phyloP scores from a whole-genome alignment of 177 flowering plant genomes.

The Vitis hybrid region DNA sequence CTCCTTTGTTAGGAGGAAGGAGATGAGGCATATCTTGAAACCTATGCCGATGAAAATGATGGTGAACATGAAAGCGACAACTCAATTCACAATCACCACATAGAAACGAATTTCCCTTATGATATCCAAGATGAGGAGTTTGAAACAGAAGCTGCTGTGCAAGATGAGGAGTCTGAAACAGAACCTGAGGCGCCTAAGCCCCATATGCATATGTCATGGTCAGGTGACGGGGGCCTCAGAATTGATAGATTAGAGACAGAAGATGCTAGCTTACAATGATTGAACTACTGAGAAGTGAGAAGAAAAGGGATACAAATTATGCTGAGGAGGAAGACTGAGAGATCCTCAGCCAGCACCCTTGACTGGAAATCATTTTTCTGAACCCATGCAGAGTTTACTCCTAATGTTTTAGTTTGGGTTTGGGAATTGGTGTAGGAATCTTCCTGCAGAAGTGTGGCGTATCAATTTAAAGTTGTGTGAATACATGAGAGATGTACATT shows the following conservation, averaged over 20 bases:
- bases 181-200: background rate
- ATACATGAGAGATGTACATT: too few relatives aligned
- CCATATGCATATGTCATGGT: background rate
- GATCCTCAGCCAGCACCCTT: too few relatives aligned
- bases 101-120: conserved; percentile 24
- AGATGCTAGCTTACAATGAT: background rate
- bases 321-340: too few relatives aligned
- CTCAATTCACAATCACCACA: conserved; percentile 10
- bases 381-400: too few relatives aligned
- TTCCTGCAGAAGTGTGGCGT: too few relatives aligned
- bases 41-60: conserved; percentile 31
- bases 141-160: conserved; percentile 12
- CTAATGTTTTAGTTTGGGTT: too few relatives aligned
- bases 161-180: conserved; percentile 11
- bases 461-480: too few relatives aligned
- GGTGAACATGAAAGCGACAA: conserved; percentile 28
- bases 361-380: too few relatives aligned
- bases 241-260: conserved; percentile 1
- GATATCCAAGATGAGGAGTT: conserved; percentile 23
- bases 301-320: background rate
- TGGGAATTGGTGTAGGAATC: too few relatives aligned
- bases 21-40: conserved; percentile 61
- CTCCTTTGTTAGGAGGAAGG: conserved; percentile 53
- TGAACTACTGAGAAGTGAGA: background rate
- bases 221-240: background rate